A percentile compares a stretch with the other conserved stretches of the same genome.
These are phyloP conservation scores for Platanthera guangdongensis DNA, from an alignment of 106 monocot genomes.

Conservation along the genomic window DNA sequence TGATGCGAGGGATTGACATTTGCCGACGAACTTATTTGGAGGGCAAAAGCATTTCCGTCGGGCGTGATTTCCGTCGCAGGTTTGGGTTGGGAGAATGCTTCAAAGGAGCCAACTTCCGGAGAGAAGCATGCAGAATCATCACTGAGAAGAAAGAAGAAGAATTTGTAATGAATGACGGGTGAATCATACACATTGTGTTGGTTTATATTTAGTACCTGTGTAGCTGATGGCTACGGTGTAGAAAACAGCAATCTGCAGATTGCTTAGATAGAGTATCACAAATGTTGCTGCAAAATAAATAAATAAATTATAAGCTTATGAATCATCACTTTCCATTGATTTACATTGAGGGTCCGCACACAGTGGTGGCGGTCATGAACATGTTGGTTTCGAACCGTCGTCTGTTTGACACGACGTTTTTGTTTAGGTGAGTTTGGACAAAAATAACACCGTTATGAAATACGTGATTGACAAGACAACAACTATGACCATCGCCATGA, in stretches of 20 bases:
- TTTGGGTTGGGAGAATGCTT: conserved; percentile 14
- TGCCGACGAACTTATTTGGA: background rate
- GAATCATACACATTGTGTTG: background rate
- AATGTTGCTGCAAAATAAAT: conserved; percentile 24
- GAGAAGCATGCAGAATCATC: conserved; percentile 59
- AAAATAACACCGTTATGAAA: no score
- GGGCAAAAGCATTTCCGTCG: conserved; percentile 4
- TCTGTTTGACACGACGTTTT: no score
- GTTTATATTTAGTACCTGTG: conserved; percentile 25
- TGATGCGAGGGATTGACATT: background rate
- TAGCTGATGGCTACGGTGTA: conserved; percentile 40
- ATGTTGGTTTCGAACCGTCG: no score
- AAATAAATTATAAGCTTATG: no score
- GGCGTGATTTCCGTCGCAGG: conserved; percentile 13
- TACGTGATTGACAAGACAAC: no score
- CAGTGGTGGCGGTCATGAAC: no score
- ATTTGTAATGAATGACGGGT: background rate
- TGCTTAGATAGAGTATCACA: conserved; percentile 45
- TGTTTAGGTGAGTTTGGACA: no score
- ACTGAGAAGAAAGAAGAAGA: conserved; percentile 13
- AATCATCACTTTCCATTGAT: no score
- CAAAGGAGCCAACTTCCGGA: conserved; percentile 57
- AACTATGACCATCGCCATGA: no score
- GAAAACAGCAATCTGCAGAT: conserved; percentile 44
- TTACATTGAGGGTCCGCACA: no score